These are phyloP conservation scores for Pleurozium schreberi DNA, from an alignment of 225 moss, liverwort and hornwort genomes.

Conservation along the genomic window DNA sequence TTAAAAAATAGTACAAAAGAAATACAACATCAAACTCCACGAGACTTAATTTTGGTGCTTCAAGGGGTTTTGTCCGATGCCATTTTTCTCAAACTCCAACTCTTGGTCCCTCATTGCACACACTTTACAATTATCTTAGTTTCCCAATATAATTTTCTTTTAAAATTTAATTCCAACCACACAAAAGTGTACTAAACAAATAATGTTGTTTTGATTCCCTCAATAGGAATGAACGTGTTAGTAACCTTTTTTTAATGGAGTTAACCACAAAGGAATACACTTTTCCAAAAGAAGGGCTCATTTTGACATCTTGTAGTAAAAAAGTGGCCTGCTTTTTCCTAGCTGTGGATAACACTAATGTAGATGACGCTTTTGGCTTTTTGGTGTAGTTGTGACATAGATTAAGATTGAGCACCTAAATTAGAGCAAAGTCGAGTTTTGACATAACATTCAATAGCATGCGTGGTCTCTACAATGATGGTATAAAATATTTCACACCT, in stretches of 20 bases:
- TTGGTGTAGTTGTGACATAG: rapidly evolving
- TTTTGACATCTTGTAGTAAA: rapidly evolving
- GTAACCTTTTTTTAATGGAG: not conserved
- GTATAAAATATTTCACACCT: too few species aligned
- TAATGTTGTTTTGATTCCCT: rapidly evolving
- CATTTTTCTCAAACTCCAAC: too few species aligned
- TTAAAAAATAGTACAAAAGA: too few species aligned
- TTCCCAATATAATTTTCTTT: too few species aligned
- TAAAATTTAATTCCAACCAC: not conserved
- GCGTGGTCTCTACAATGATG: too few species aligned
- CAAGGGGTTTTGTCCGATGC: too few species aligned
- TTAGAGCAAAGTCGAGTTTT: rapidly evolving
- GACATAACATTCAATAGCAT: too few species aligned
- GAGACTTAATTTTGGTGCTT: too few species aligned
- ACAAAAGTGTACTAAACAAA: not conserved
- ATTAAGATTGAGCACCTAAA: not conserved
- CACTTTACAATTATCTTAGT: too few species aligned
- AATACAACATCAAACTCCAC: too few species aligned
- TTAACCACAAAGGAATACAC: rapidly evolving
- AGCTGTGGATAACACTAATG: rapidly evolving
- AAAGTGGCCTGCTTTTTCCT: rapidly evolving
- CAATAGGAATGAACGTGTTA: not conserved
- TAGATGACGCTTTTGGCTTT: rapidly evolving
- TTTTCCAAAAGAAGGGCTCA: not conserved
- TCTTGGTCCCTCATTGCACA: too few species aligned